These are phyloP conservation scores for Cyclotella cryptica DNA, from an alignment of 108 stramenopile genomes.

Conservation along the genomic window DNA sequence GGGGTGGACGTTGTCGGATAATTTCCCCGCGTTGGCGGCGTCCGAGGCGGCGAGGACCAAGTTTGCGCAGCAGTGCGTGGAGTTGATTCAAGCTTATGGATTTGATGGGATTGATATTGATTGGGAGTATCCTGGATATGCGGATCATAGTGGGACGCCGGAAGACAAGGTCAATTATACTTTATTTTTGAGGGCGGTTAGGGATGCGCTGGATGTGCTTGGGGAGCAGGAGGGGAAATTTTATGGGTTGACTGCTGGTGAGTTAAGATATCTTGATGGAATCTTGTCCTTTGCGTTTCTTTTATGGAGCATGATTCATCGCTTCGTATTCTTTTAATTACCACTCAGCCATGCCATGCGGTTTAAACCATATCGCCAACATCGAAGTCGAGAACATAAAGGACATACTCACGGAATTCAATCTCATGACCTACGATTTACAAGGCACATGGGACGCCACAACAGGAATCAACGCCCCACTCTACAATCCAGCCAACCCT, in stretches of 20 bases:
- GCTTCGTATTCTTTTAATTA: background rate
- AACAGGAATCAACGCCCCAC: slow-evolving; percentile 46
- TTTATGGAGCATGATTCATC: background rate
- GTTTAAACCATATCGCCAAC: slow-evolving; percentile 18
- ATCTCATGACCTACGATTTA: slow-evolving; percentile 51
- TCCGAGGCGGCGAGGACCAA: background rate
- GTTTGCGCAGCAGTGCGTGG: slow-evolving; percentile 44
- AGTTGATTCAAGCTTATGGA: slow-evolving; percentile 39
- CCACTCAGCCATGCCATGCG: slow-evolving; percentile 45
- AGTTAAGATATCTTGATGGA: background rate
- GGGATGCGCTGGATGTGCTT: slow-evolving; percentile 37
- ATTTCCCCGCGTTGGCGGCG: slow-evolving; percentile 44
- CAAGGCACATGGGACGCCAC: slow-evolving; percentile 23
- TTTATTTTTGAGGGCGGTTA: slow-evolving; percentile 34
- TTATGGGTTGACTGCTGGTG: slow-evolving; percentile 39
- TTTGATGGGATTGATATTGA: slow-evolving; percentile 55
- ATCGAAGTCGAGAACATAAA: slow-evolving; percentile 21
- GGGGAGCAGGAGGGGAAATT: slow-evolving; percentile 22
- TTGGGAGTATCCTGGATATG: slow-evolving; percentile 54
- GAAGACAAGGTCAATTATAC: slow-evolving; percentile 42
- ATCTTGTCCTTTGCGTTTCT: background rate
- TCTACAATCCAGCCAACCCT: slow-evolving; percentile 20
- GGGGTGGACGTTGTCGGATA: slow-evolving; percentile 38
- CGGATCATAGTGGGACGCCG: slow-evolving; percentile 29
- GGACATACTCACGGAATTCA: slow-evolving; percentile 32